Evolutionary conservation across 306 rosid species (phyloP).

Genomic region (Prunus persica): Prunus_persica_NCBIv2 NC_034010.1:4912001-4912500

Average conservation of each 20-base stretch:
- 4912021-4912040: no score
- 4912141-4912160: constrained; percentile 88
- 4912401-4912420: constrained; percentile 14
- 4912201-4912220: constrained; percentile 43
- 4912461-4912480: constrained; percentile 8
- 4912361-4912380: constrained; percentile 34
- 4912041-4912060: no score
- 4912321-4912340: constrained; percentile 63
- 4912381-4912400: constrained; percentile 1
- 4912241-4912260: constrained; percentile 12
- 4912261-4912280: not conserved
- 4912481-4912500: constrained; percentile 34
- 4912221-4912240: constrained; percentile 1
- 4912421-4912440: constrained; percentile 1
- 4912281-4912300: not conserved
- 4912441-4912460: not conserved
- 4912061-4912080: no score
- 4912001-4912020: no score
- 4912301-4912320: not conserved
- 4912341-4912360: constrained; percentile 73
- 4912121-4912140: constrained; percentile 89
- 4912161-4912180: constrained; percentile 87
- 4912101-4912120: constrained; percentile 91
- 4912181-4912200: constrained; percentile 55
- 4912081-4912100: no score